Evolutionary conservation across 202 grass and related monocot species (phyloP).

Genomic region (Schoenoplectus triqueter): DNA sequence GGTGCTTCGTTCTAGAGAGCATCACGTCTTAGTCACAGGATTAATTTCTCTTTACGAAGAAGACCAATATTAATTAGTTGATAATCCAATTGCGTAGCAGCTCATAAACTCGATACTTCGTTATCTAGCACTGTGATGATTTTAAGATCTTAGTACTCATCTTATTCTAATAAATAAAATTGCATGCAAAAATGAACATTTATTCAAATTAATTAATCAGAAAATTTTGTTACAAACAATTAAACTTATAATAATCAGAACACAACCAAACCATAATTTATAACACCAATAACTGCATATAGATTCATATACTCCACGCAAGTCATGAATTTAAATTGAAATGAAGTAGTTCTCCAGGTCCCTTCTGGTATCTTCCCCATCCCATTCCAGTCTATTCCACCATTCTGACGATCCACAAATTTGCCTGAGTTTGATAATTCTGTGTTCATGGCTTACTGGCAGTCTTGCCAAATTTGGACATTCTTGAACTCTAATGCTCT

Average conservation of each 20-base stretch:
- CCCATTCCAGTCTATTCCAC: constrained; percentile 50
- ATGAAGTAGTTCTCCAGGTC: constrained; percentile 45
- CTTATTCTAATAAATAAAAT: background rate
- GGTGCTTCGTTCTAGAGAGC: background rate
- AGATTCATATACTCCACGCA: background rate
- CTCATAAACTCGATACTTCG: background rate
- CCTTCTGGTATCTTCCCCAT: constrained; percentile 36
- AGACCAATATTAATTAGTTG: too few relatives aligned
- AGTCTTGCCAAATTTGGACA: constrained; percentile 50
- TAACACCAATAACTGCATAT: background rate
- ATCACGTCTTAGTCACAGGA: background rate
- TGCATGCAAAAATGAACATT: background rate
- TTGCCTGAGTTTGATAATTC: constrained; percentile 44
- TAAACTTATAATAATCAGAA: background rate
- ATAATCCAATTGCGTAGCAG: too few relatives aligned
- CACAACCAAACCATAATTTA: background rate
- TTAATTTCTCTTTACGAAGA: too few relatives aligned
- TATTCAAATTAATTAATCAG: background rate
- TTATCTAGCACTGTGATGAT: background rate
- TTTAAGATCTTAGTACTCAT: background rate
- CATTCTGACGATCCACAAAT: constrained; percentile 60
- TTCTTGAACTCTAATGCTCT: constrained; percentile 60
- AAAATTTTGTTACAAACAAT: background rate
- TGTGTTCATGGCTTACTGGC: constrained; percentile 42
- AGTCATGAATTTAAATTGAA: constrained; percentile 2